phyloP scores from a whole-genome alignment of 2,329 filamentous ascomycete genomes.

The Pseudogymnoascus sp. region DNA sequence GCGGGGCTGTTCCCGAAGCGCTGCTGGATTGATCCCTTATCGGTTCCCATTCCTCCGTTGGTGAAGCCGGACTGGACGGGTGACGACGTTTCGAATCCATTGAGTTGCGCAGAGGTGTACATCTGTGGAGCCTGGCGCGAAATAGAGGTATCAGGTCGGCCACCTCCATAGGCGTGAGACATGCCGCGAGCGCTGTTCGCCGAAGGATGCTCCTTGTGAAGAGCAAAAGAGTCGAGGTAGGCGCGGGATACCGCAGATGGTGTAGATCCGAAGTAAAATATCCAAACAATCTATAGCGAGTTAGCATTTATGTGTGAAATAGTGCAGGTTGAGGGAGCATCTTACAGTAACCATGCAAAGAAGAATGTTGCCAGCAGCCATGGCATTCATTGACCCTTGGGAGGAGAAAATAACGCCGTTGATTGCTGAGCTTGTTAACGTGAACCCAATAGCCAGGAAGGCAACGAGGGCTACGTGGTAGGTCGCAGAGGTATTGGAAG shows the following conservation, averaged over 20 bases:
- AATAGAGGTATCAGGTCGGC: conserved; percentile 75
- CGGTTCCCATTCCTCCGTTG: conserved; percentile 26
- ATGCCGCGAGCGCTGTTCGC: conserved; percentile 36
- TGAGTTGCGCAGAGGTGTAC: conserved; percentile 93
- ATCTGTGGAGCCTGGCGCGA: conserved; percentile 78
- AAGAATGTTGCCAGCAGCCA: conserved; percentile 86
- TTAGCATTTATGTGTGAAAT: not conserved
- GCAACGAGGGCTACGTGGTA: conserved; percentile 90
- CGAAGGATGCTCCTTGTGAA: conserved; percentile 66
- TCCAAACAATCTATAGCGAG: conserved; percentile 77
- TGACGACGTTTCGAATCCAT: conserved; percentile 92
- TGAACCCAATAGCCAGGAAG: conserved; percentile 74
- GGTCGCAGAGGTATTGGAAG: conserved; percentile 73
- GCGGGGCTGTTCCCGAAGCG: conserved; percentile 34
- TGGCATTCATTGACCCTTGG: conserved; percentile 69
- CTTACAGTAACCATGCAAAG: conserved; percentile 86
- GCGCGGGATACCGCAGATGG: conserved; percentile 78
- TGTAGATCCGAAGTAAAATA: conserved; percentile 95
- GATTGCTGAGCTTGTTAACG: conserved; percentile 77
- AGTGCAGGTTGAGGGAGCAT: conserved; percentile 15
- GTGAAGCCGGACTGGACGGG: conserved; percentile 47
- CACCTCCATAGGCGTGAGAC: conserved; percentile 62
- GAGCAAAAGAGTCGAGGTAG: conserved; percentile 90
- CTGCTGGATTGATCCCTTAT: conserved; percentile 54
- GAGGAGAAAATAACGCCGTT: conserved; percentile 77